Evolutionary conservation across 2,329 filamentous ascomycete genomes (phyloP), one percentile per base, ranked within the genome.

Genomic region (Acrodontium crateriforme): DNA sequence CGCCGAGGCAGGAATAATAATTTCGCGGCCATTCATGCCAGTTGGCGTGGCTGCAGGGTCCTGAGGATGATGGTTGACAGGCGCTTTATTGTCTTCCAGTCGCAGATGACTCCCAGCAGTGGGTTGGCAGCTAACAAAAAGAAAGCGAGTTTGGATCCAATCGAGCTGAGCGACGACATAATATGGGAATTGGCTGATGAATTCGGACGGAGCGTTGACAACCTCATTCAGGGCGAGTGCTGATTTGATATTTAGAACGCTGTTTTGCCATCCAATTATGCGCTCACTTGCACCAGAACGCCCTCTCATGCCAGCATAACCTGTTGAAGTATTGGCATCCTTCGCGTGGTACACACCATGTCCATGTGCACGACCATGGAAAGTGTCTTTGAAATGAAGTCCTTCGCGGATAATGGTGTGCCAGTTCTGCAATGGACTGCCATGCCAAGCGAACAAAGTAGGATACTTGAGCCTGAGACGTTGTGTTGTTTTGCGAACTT

Each of bases 131-230:
- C 56, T 43, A 21, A 80, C 71, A 40, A 93, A 80, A 2, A 94
- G 63, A 52, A 91, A 93, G 23, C 84, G 70, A 15, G 82, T 84
- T 46, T 91, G 83, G 34, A 92, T 84, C 85, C 85, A 94, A 44
- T 91, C 77, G 7, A 78, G 57, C 24, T 83, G 62, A 15, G 68
- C 50, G 1, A 93, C 73, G 6, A 93, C 85, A 25, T 80, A 73
- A 54, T 74, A 71, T 0, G 76, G 76, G 0, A 0, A 38, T 0
- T 6, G 42, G 36, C 58, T 65, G 4, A 65, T 52, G 43, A 80
- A 93, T 24, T 75, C 45, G 0, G 50, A 27, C 0, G 82, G 74
- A 0, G 64, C 62, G 46, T 93, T 93, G 44, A 92, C 72, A 24
- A 94, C 73, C 49, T 94, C 85, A 43, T 85, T 89, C 24, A 94